Evolutionary conservation across 768 basidiomycete species (phyloP), one percentile per base, ranked within the genome.

Genomic region (Suillus plorans): DNA sequence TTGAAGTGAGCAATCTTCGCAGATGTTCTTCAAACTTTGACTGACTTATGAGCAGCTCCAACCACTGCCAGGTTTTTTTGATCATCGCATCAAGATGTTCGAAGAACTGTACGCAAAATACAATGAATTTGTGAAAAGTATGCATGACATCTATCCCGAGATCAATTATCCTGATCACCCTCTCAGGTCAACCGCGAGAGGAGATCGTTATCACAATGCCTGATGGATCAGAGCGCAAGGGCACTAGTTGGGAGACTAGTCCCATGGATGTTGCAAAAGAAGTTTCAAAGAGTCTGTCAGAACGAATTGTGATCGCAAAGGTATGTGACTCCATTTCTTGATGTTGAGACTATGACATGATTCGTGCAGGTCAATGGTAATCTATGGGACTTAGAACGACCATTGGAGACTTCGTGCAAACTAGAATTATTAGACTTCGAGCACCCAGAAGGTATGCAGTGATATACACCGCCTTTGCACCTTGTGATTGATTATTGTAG

Each of bases 371-470:
- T 97, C 58, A 84, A 97, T 68, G 91, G 87, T 58, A 81, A 83
- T 55, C 84, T 99, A 3, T 99, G 96, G 95, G 97, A 99, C 77
- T 82, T 99, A 28, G 93, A 96, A 68, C 85, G 97, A 63, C 97
- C 97, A 0, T 83, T 99, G n/a, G 97, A 99, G 79, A 81, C 81
- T 50, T 87, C 91, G 0, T 89, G 88, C 73, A 88, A 86, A 67
- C 83, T 99, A 31, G 88, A 94, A 68, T 73, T 99, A 20, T 82
- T 99, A 56, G 93, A 97, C 77, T 99, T 99, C 72, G 95, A 99
- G 53, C 84, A 95, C 71, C 87, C 90, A 3, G 94, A 96, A 81
- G 95, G 94, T 88, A 22, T 58, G 14, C 5, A 22, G 12, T 34
- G 22, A 52, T 58, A 22, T 36, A 57, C 50, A 50, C 16, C 49